Evolutionary conservation across 345 rosid genomes (phyloP).

Genomic region (Conringia planisiliqua): DNA sequence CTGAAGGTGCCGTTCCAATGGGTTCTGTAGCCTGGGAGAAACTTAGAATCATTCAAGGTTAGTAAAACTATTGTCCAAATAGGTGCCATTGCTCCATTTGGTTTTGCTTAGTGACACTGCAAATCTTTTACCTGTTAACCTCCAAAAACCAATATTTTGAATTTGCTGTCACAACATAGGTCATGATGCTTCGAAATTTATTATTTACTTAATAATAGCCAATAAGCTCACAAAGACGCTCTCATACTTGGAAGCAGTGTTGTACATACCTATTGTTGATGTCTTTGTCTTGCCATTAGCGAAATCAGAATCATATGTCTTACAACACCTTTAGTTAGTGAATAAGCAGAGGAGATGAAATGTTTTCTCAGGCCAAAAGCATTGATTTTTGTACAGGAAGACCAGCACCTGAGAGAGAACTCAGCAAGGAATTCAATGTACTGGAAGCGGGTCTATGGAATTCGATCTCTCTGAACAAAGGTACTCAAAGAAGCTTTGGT

Average conservation of each 20-base stretch:
- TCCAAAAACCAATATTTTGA: background rate
- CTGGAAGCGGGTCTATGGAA: constrained; percentile 92
- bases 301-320: background rate
- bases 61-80: constrained; percentile 3
- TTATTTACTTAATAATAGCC: background rate
- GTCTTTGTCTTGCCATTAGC: background rate
- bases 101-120: background rate
- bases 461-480: constrained; percentile 77
- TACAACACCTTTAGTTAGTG: background rate
- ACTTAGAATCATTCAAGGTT: constrained; percentile 76
- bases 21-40: constrained; percentile 92
- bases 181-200: background rate
- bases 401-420: constrained; percentile 88
- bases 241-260: background rate
- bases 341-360: background rate
- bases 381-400: constrained; percentile 54
- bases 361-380: constrained; percentile 13
- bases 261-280: background rate
- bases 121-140: background rate
- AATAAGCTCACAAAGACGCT: background rate
- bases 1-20: constrained; percentile 81
- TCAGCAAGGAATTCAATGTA: constrained; percentile 76
- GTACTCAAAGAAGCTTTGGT: constrained; percentile 36
- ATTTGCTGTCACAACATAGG: no score
- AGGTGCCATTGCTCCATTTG: background rate